These are phyloP conservation scores for Aureobasidium sp. DNA, from an alignment of 2,329 filamentous ascomycete genomes.

Conservation along the genomic window DNA sequence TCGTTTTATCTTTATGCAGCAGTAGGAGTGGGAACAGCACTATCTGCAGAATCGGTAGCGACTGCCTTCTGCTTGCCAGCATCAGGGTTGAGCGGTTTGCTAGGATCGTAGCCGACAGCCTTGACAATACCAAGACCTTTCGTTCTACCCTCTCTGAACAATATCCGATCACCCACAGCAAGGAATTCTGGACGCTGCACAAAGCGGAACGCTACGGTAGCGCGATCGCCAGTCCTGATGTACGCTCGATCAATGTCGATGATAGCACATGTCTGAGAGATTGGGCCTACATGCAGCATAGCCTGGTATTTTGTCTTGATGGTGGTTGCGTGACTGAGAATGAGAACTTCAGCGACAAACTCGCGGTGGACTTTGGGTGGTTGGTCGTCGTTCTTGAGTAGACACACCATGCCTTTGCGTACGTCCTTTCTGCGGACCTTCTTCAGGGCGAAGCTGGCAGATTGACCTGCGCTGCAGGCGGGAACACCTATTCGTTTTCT, in stretches of 20 bases:
- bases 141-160: slow-evolving; percentile 91
- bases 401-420: slow-evolving; percentile 93
- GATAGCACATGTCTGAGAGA: slow-evolving; percentile 92
- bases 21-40: background rate
- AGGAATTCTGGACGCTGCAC: slow-evolving; percentile 91
- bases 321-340: slow-evolving; percentile 90
- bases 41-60: background rate
- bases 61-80: slow-evolving; percentile 18
- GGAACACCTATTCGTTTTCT: slow-evolving; percentile 86
- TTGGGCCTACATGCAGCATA: slow-evolving; percentile 92
- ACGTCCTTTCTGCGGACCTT: slow-evolving; percentile 85
- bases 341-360: slow-evolving; percentile 67
- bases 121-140: slow-evolving; percentile 96
- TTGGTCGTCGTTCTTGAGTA: slow-evolving; percentile 62
- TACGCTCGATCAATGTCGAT: slow-evolving; percentile 96
- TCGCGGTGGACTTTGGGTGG: slow-evolving; percentile 46
- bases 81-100: slow-evolving; percentile 36
- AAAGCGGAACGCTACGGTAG: slow-evolving; percentile 88
- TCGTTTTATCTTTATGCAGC: background rate
- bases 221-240: slow-evolving; percentile 90
- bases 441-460: slow-evolving; percentile 83
- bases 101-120: slow-evolving; percentile 73
- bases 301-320: slow-evolving; percentile 97
- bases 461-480: slow-evolving; percentile 83
- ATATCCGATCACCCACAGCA: slow-evolving; percentile 73